phyloP scores from a whole-genome alignment of 179 eudicot species.

The Spergularia azorica region DNA sequence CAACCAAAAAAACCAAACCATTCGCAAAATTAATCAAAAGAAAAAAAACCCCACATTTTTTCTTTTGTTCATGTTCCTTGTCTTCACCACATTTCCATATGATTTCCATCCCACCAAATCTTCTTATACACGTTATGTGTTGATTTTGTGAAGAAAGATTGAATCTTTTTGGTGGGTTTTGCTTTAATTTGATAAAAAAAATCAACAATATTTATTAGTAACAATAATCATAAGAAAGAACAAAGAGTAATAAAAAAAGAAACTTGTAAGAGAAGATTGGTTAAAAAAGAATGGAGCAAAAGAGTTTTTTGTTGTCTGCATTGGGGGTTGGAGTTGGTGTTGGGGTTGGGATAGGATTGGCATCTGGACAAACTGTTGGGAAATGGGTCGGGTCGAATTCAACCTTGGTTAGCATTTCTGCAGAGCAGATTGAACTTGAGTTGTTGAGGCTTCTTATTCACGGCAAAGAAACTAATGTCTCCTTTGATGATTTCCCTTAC shows the following conservation, averaged over 20 bases:
- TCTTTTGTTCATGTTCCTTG: not conserved
- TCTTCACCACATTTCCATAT: constrained; percentile 9
- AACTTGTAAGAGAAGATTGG: not conserved
- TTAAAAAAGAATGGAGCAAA: constrained; percentile 39
- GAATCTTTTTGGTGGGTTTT: constrained; percentile 30
- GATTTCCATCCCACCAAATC: not conserved
- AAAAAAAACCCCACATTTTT: constrained; percentile 7
- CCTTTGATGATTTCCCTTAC: constrained; percentile 87
- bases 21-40: constrained; percentile 3
- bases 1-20: constrained; percentile 24
- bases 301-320: constrained; percentile 44
- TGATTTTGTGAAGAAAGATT: constrained; percentile 22
- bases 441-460: constrained; percentile 51
- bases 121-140: not conserved
- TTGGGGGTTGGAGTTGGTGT: constrained; percentile 48
- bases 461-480: constrained; percentile 59
- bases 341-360: constrained; percentile 41
- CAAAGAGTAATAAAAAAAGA: not conserved
- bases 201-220: no score
- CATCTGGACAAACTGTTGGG: constrained; percentile 47
- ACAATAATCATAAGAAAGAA: no score
- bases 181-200: not conserved
- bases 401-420: constrained; percentile 48
- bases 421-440: constrained; percentile 69
- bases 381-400: constrained; percentile 44